Conservation (phyloP, 2,329 filamentous ascomycete genomes). For the Cladosporium velox region DNA sequence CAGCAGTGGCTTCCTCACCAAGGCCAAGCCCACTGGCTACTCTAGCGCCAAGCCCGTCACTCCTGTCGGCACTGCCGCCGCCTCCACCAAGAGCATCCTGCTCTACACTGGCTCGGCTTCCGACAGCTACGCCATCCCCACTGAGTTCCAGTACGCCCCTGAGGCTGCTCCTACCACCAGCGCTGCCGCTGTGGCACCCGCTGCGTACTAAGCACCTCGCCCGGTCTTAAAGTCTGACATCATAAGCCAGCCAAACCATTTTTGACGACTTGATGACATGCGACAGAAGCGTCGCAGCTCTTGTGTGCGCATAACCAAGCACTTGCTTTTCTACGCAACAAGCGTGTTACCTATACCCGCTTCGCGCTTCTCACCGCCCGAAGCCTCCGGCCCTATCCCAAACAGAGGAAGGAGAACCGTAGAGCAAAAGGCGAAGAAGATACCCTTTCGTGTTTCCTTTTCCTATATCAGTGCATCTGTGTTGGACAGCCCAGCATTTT, state of each 20-base stretch:
- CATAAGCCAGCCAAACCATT: slow-evolving; percentile 17
- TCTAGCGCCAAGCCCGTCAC: slow-evolving; percentile 34
- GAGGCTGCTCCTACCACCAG: slow-evolving; percentile 7
- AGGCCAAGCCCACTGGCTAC: slow-evolving; percentile 28
- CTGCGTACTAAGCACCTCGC: slow-evolving; percentile 7
- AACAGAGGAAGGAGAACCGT: background rate
- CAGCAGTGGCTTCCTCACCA: slow-evolving; percentile 35
- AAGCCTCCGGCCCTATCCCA: slow-evolving; percentile 2
- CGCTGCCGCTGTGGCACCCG: background rate
- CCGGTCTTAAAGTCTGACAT: slow-evolving; percentile 16
- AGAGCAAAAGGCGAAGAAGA: slow-evolving; percentile 1
- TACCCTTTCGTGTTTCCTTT: slow-evolving; percentile 17
- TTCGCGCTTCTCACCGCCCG: background rate
- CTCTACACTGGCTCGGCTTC: slow-evolving; percentile 13
- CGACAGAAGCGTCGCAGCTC: slow-evolving; percentile 19
- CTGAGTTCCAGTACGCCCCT: slow-evolving; percentile 14
- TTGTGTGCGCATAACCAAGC: slow-evolving; percentile 20
- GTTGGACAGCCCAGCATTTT: slow-evolving; percentile 2
- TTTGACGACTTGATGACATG: slow-evolving; percentile 22
- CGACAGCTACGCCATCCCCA: slow-evolving; percentile 21
- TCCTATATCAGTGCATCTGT: background rate
- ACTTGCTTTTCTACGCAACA: slow-evolving; percentile 19
- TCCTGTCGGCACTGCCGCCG: slow-evolving; percentile 12
- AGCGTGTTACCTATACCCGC: slow-evolving; percentile 11
- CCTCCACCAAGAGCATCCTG: slow-evolving; percentile 18